Base-by-base conservation (phyloP, 164 flowering plant genomes). In the Aristolochia fimbriata region DNA sequence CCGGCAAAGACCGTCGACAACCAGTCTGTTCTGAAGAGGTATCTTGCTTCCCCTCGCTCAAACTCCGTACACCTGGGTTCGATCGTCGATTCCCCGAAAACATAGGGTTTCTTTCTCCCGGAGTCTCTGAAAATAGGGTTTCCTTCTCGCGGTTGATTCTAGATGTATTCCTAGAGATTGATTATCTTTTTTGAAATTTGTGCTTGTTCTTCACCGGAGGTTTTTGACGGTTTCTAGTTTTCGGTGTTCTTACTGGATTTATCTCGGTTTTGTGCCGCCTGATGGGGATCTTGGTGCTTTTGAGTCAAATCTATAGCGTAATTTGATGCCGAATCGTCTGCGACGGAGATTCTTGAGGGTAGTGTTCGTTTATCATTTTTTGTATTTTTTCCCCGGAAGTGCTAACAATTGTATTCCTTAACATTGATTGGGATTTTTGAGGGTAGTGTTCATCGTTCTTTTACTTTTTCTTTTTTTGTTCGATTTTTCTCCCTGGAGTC, bases 11-110 rank as follows among this genome's bases (percentile, higher is more conserved):
- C 60, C 62, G 83, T 74, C n/a, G 87, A 84, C 56, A 73, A 80
- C 50, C 82, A 80, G 16, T 82, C 90, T 22, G 87, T 82, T 46
- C 78, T 80, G 20, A 80, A 77, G 69, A 80, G 90, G 86, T 81
- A 54, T 5, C 7, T 33, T 13, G 43, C 43, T 37, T 37, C 11
- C 11, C 11, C 43, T 37, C 1, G 43, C 8, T 0, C 9, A 37
- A 37, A 37, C 43, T 7, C 43, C 43, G 10, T 37, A 10, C 10
- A 3, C 43, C 43, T 37, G 43, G 43, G 19, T 16, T 22, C 6
- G 21, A 31, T 47, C 16, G 14, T 51, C 16, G 1, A 15, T 5
- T 46, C 6, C 46, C 11, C 30, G 43, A 37, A 21, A 5, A 33
- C n/a, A n/a, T 25, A 15, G 45, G 50, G 11, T 25, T 21, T 33